Evolutionary conservation across 805 yeast genomes (phyloP).

Genomic region (Metschnikowia matae): DNA sequence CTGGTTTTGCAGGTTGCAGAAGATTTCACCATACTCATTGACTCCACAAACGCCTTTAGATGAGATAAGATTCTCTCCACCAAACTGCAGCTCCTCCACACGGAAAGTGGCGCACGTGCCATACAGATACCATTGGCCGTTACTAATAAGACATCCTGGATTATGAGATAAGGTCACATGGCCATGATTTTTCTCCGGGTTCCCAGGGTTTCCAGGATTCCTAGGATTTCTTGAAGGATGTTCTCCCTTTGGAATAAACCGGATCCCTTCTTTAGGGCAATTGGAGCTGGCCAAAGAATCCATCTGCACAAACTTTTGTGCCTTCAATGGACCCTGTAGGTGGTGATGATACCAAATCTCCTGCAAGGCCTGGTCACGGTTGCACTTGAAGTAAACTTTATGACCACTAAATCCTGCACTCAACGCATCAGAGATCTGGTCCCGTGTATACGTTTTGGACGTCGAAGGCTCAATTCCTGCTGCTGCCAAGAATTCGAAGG

Average conservation of each 20-base stretch:
- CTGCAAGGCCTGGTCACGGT: slow-evolving; percentile 18
- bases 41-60: slow-evolving; percentile 71
- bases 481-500: slow-evolving; percentile 30
- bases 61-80: slow-evolving; percentile 67
- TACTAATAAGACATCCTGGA: slow-evolving; percentile 75
- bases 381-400: slow-evolving; percentile 35
- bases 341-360: slow-evolving; percentile 28
- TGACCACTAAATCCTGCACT: slow-evolving; percentile 26
- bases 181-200: slow-evolving; percentile 19
- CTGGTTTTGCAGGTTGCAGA: slow-evolving; percentile 13
- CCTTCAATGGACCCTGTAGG: slow-evolving; percentile 20
- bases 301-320: slow-evolving; percentile 45
- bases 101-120: slow-evolving; percentile 85
- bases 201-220: slow-evolving; percentile 3
- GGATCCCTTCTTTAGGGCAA: slow-evolving; percentile 70
- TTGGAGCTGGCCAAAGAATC: slow-evolving; percentile 52
- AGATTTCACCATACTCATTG: slow-evolving; percentile 10
- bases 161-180: slow-evolving; percentile 47
- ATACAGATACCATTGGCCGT: slow-evolving; percentile 76
- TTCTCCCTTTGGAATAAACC: slow-evolving; percentile 63
- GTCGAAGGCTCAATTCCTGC: slow-evolving; percentile 37
- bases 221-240: slow-evolving; percentile 7
- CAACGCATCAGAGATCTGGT: slow-evolving; percentile 32
- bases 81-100: slow-evolving; percentile 54
- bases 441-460: slow-evolving; percentile 29